Conservation (phyloP, 495 filamentous ascomycete genomes). For the Extremus antarcticus region DNA sequence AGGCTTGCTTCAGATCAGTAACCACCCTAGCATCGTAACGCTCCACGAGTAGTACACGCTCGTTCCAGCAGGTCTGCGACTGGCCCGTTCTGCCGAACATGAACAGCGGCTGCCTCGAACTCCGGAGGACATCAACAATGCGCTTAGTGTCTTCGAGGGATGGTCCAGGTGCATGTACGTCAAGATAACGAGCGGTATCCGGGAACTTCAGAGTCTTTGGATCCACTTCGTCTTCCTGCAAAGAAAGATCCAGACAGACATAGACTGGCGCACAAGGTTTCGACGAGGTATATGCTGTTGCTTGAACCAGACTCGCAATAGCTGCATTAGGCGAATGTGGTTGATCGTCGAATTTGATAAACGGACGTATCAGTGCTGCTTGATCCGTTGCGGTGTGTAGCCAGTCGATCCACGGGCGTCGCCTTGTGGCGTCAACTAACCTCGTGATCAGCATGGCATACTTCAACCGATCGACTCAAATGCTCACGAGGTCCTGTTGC, state of each 20-base stretch:
- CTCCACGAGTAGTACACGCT: conserved; percentile 14
- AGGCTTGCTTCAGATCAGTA: conserved; percentile 16
- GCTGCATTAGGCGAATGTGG: conserved; percentile 14
- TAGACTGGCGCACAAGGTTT: conserved; percentile 16
- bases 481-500: conserved; percentile 11
- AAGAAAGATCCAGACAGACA: conserved; percentile 12
- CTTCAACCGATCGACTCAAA: neutral
- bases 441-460: neutral
- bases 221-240: conserved; percentile 16
- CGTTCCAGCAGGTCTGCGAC: conserved; percentile 10
- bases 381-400: conserved; percentile 17
- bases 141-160: neutral
- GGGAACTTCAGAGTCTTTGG: conserved; percentile 5
- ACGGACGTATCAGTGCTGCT: conserved; percentile 13
- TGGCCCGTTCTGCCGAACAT: conserved; percentile 14
- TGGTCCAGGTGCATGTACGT: neutral
- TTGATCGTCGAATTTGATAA: conserved; percentile 20
- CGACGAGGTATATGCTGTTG: neutral
- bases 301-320: conserved; percentile 13
- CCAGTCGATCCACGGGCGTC: conserved; percentile 20
- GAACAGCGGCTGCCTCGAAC: conserved; percentile 13
- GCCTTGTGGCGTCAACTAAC: conserved; percentile 9
- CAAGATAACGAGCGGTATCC: neutral
- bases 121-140: neutral
- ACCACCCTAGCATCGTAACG: conserved; percentile 11